Base-by-base conservation (phyloP, 768 basidiomycete species). In the Lactifluus subvellereus region DNA sequence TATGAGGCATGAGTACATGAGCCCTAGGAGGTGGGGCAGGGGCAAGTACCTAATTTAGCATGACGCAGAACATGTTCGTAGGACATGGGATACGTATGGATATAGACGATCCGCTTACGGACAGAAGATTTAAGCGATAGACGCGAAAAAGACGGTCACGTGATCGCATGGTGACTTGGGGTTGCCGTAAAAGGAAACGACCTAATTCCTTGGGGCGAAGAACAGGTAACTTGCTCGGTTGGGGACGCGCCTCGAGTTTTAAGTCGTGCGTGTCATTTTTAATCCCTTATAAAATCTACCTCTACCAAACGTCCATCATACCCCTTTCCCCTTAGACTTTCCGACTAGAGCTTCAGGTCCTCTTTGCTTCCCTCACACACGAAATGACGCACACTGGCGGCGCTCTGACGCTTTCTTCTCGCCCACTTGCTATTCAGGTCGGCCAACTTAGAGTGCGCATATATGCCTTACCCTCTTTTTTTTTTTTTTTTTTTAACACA, bases 341-440 rank as follows among this genome's bases (percentile, higher is more conserved):
- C 47, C 40, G 14, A 53, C 35, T 61, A 60, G 52, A 49, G 55
- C 64, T 43, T 54, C 22, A 66, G 59, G 56, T 67, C 62, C 59
- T 54, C 65, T 59, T 48, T 62, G 57, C 48, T 61, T 57, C 50
- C 59, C 45, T 60, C 57, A 45, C 37, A 40, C 27, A 32, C 53
- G 72, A 74, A 72, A 76, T 76, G 76, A 72, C 74, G 1, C 70
- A 69, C 57, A 71, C 71, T 57, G 75, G 69, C 22, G 72, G 73
- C 53, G 74, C 68, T 64, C 63, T 52, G 68, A 67, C 69, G 66
- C 70, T 76, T 57, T 65, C 71, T 63, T 74, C 71, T 62, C 77
- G 77, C 64, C 77, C 76, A 57, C 59, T 77, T 56, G 66, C 73
- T 47, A 71, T 77, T 45, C 66, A 72, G 54, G 61, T 72, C 54